Conservation (phyloP, 1,284 basidiomycete genomes). For the Ceratobasidium sp. region DNA sequence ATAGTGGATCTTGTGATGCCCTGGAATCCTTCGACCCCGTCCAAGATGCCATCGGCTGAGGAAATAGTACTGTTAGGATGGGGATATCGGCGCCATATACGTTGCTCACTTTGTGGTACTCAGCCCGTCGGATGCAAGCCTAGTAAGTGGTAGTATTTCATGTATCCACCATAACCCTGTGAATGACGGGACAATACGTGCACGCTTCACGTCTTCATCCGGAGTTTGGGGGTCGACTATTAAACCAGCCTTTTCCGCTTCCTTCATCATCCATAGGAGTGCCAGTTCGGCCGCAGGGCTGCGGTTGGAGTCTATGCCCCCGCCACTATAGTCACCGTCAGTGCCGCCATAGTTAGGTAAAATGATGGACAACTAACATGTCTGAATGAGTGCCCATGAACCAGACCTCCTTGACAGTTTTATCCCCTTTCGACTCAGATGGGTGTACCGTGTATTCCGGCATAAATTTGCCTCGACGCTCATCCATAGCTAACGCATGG, state of each 20-base stretch:
- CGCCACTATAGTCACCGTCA: slow-evolving; percentile 46
- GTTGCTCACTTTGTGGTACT: background rate
- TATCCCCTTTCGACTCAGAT: slow-evolving; percentile 27
- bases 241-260: slow-evolving; percentile 41
- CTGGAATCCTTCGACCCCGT: background rate
- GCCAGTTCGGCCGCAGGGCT: slow-evolving; percentile 37
- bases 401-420: slow-evolving; percentile 56
- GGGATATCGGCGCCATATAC: no score
- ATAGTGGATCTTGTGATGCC: slow-evolving; percentile 3
- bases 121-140: background rate
- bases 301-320: slow-evolving; percentile 50
- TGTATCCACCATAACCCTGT: background rate
- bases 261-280: slow-evolving; percentile 51
- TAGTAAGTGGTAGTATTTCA: background rate
- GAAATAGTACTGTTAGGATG: background rate
- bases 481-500: slow-evolving; percentile 62
- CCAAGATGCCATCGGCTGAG: background rate
- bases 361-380: slow-evolving; percentile 51
- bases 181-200: background rate
- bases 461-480: slow-evolving; percentile 60
- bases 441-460: slow-evolving; percentile 56
- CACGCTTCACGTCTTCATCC: background rate
- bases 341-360: no score
- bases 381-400: no score
- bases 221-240: background rate